Evolutionary conservation across 192 early-diverging fungal genomes (phyloP).

Genomic region (Umbelopsis isabellina): DNA sequence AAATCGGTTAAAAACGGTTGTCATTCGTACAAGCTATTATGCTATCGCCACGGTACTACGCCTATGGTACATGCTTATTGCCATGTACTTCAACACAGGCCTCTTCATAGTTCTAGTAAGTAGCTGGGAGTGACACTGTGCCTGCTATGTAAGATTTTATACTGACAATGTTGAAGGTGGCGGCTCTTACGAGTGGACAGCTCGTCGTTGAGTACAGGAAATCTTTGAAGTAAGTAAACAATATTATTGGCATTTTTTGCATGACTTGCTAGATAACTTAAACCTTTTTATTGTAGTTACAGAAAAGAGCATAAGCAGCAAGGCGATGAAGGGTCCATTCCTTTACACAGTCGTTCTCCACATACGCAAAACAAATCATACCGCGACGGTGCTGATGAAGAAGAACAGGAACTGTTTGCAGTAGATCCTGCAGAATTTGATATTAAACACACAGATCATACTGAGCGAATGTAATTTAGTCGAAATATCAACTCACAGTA

Average conservation of each 20-base stretch:
- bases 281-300: no score
- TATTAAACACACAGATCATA: neutral
- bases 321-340: neutral
- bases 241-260: no score
- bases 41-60: constrained; percentile 33
- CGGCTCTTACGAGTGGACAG: constrained; percentile 22
- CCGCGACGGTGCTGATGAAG: neutral
- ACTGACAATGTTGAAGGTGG: constrained; percentile 12
- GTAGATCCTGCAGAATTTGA: neutral
- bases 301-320: neutral
- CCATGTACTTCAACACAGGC: constrained; percentile 47
- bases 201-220: constrained; percentile 20
- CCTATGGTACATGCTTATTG: constrained; percentile 42
- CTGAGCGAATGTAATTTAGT: neutral
- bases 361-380: neutral
- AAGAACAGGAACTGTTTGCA: constrained; percentile 11
- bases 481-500: no score
- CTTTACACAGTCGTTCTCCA: neutral
- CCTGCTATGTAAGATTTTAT: neutral
- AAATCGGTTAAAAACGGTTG: neutral
- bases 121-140: neutral
- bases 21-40: constrained; percentile 19
- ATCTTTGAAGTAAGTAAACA: neutral
- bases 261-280: neutral
- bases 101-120: constrained; percentile 37